Percentiles rank a stretch among this genome's conserved stretches.
phyloP scores from a whole-genome alignment of 2,329 filamentous ascomycete species.

The Phyllosticta capitalensis region DNA sequence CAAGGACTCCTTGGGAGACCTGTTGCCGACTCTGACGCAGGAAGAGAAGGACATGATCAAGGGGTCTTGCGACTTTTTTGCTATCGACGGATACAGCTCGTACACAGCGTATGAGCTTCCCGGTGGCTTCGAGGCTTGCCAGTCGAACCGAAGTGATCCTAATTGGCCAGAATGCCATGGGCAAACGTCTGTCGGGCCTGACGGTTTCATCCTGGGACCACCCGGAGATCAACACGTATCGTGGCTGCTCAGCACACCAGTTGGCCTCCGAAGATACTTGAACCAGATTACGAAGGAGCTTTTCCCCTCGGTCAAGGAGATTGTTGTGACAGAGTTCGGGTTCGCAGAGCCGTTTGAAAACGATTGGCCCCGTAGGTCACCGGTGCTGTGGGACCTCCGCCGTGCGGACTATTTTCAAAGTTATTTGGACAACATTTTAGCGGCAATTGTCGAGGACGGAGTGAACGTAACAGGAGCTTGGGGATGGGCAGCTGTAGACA shows the following conservation, averaged over 20 bases:
- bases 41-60: slow-evolving; percentile 34
- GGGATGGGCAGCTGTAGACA: slow-evolving; percentile 34
- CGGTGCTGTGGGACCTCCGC: slow-evolving; percentile 32
- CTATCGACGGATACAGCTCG: slow-evolving; percentile 28
- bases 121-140: slow-evolving; percentile 31
- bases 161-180: slow-evolving; percentile 34
- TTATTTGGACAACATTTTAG: slow-evolving; percentile 33
- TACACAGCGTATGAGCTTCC: slow-evolving; percentile 20
- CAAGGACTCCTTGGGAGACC: slow-evolving; percentile 31
- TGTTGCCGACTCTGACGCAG: slow-evolving; percentile 29
- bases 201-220: slow-evolving; percentile 38
- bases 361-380: slow-evolving; percentile 20
- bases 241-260: slow-evolving; percentile 35
- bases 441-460: slow-evolving; percentile 27
- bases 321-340: slow-evolving; percentile 34
- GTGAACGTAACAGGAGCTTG: slow-evolving; percentile 35
- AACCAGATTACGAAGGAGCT: slow-evolving; percentile 34
- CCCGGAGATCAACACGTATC: slow-evolving; percentile 31
- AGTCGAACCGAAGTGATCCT: slow-evolving; percentile 30
- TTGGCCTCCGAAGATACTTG: slow-evolving; percentile 32
- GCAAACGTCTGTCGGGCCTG: slow-evolving; percentile 23
- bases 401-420: slow-evolving; percentile 33
- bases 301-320: slow-evolving; percentile 33
- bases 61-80: slow-evolving; percentile 36
- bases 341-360: slow-evolving; percentile 34